Conservation (phyloP, 176 grass and related monocot species). For the Guadua angustifolia region DNA sequence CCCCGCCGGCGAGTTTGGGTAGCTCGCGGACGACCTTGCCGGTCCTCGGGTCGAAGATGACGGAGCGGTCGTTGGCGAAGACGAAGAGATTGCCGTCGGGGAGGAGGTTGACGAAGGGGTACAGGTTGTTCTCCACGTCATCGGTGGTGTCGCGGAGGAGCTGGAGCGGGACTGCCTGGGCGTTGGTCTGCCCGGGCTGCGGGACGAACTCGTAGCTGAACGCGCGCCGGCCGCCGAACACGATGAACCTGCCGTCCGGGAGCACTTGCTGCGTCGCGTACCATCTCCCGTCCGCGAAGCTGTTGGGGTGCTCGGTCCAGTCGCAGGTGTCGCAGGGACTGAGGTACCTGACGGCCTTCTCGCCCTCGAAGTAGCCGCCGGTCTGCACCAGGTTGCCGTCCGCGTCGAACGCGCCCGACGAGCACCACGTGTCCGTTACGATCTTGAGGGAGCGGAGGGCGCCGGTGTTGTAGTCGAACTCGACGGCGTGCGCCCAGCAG, state of each 20-base stretch:
- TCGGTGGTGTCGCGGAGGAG: conserved; percentile 74
- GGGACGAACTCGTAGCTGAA: conserved; percentile 81
- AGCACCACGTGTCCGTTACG: conserved; percentile 67
- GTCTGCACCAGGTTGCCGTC: conserved; percentile 68
- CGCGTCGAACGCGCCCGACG: conserved; percentile 50
- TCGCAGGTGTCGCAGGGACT: conserved; percentile 47
- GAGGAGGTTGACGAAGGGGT: conserved; percentile 91
- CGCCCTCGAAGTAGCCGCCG: conserved; percentile 62
- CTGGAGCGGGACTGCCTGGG: conserved; percentile 30
- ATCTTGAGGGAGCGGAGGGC: conserved; percentile 63
- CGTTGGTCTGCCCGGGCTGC: conserved; percentile 47
- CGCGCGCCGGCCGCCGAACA: conserved; percentile 73
- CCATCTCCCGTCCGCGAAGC: conserved; percentile 60
- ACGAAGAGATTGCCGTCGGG: conserved; percentile 82
- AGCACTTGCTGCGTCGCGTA: conserved; percentile 68
- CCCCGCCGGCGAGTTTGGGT: conserved; percentile 62
- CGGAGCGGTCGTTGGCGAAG: conserved; percentile 84
- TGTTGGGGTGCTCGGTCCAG: conserved; percentile 53
- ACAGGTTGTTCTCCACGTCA: conserved; percentile 90
- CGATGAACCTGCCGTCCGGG: conserved; percentile 62
- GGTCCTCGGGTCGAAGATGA: conserved; percentile 64
- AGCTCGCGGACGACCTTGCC: conserved; percentile 64
- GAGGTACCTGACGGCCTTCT: conserved; percentile 39
- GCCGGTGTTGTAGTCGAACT: conserved; percentile 56
- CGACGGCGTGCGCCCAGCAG: conserved; percentile 66